Evolutionary conservation across 352 stramenopile species (phyloP), one percentile per base, ranked within the genome.

Genomic region (Elongisporangium anandrum): DNA sequence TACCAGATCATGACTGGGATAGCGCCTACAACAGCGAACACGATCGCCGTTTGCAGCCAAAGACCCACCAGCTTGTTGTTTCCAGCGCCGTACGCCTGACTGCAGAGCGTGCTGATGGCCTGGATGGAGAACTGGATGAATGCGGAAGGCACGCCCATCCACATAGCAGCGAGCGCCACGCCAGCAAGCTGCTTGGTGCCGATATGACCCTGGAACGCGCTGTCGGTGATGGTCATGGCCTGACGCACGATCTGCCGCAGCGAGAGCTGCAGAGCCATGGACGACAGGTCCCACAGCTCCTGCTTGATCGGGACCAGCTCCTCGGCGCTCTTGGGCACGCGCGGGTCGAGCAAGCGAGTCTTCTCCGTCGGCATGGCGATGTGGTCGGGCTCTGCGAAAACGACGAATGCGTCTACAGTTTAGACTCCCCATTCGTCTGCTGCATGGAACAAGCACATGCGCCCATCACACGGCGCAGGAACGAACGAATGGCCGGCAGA

Each of bases 1-100:
- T 79, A 79, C 68, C 68, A 79, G 49, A 78, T 65, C 63, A 78
- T 78, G 63, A 78, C 70, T 2, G 70, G 70, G 48, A 78, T 75
- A 1, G 66, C 60, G 17, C 29, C 29, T 8, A 41, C 29, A 8
- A 41, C 29, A 4, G 29, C 29, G 29, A 41, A 41, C 29, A 41
- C 29, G 29, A 41, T 41, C 4, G 29, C 29, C 29, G 29, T 41
- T 13, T 41, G 29, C 5, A 41, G 29, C 29, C 29, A 41, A 8
- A 41, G 29, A 8, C 29, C 29, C 29, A 41, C 29, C 4, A 41
- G 29, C 29, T 41, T 41, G 29, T 41, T 41, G 29, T 41, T 41
- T 8, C 29, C 29, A 8, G 29, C 29, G 29, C 29, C 29, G 9
- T 41, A 41, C 4, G 29, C 29, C 9, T 41, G 29, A 8, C 29